Evolutionary conservation across 1,139 yeast genomes (phyloP), one percentile per base, ranked within the genome.

Genomic region (Blastobotrys raffinosifermentans): DNA sequence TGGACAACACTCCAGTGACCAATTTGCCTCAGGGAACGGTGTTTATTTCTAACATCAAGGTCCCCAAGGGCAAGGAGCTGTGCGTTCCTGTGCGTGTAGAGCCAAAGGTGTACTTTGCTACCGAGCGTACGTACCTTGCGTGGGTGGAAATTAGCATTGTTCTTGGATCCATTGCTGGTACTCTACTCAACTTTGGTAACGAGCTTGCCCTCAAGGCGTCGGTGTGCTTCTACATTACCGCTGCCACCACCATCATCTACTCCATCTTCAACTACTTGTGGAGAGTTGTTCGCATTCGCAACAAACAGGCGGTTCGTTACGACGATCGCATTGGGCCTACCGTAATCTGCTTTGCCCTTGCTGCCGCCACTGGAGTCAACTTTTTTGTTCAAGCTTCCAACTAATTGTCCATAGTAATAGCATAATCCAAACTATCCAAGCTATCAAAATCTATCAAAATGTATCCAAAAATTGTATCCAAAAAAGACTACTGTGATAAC

Each of bases 51-150:
- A 52, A 59, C 37, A 45, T 62, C 37, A 45, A 48, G 34, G 57
- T 58, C 2, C 98, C 98, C 20, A 77, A 81, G 35, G 87, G 87
- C 41, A 93, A 93, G 65, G 77, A 93, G 64, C 86, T 91, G 49
- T 94, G 96, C 11, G 76, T 93, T 34, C 99, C 99, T 31, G 94
- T 96, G 19, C 76, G 99, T 51, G 94, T 91, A 18, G 99, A 91
- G 62, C 99, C 99, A 48, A 91, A 91, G 64, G 98, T 91, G 17
- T 93, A 91, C 67, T 91, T 91, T 60, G 98, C 98, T 53, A 91
- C 91, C 60, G 99, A 91, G 66, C 83, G 99, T 71, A 91, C 98
- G 1, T 91, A 91, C 61, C 72, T 91, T 46, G 83, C 96, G 26
- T 91, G 98, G 97, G 73, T 91, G 51, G 94, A 91, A 63, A 87